Percentiles rank a stretch among this genome's conserved stretches.
These are phyloP conservation scores for Yamagishiella unicocca DNA, from an alignment of 139 green algal genomes.

Conservation along the genomic window DNA sequence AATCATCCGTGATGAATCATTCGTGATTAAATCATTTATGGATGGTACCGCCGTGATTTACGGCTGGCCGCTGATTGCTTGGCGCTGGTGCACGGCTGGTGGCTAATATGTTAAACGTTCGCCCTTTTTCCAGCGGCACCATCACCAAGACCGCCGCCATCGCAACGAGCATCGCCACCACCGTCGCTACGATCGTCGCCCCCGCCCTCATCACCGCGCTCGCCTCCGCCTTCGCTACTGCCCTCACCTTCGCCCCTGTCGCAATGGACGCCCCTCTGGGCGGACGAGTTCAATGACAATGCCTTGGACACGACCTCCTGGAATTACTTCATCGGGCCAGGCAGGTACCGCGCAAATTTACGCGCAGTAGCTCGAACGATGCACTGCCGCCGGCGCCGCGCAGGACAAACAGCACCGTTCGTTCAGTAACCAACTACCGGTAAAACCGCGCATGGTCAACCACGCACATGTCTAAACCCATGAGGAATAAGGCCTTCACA, in stretches of 20 bases:
- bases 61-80: too few relatives aligned
- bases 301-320: not conserved
- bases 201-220: not conserved
- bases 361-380: not conserved
- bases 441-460: not conserved
- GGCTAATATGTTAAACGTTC: too few relatives aligned
- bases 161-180: not conserved
- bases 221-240: not conserved
- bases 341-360: not conserved
- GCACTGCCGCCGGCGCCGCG: not conserved
- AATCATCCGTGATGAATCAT: too few relatives aligned
- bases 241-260: not conserved
- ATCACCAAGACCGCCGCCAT: not conserved
- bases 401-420: not conserved
- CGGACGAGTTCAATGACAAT: not conserved
- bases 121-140: too few relatives aligned
- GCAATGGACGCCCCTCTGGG: not conserved
- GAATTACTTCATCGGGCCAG: not conserved
- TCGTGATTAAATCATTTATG: too few relatives aligned
- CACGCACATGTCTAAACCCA: not conserved
- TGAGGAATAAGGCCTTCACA: not conserved
- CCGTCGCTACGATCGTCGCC: too few relatives aligned
- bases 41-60: too few relatives aligned
- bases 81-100: too few relatives aligned
- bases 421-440: not conserved